A percentile compares a stretch with the other conserved stretches of the same genome.
Evolutionary conservation across 2,329 filamentous ascomycete genomes (phyloP).

Genomic region (Verticillium nonalfalfae): DNA sequence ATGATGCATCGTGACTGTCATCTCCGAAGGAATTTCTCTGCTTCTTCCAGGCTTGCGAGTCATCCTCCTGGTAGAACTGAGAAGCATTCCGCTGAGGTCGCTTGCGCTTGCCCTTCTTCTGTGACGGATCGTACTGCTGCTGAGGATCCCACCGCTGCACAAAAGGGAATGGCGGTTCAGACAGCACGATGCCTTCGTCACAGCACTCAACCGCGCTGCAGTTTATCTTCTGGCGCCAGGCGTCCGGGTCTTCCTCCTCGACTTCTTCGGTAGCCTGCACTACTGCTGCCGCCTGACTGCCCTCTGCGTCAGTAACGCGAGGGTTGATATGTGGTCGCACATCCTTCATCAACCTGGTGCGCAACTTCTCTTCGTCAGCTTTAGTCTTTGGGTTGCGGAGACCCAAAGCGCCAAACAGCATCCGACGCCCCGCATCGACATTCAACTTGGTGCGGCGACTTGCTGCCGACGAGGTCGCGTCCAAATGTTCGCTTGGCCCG

Average conservation of each 20-base stretch:
- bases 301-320: conserved; percentile 19
- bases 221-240: conserved; percentile 69
- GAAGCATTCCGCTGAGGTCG: conserved; percentile 33
- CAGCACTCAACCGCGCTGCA: conserved; percentile 81
- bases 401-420: conserved; percentile 69
- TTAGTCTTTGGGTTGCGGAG: conserved; percentile 62
- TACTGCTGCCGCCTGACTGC: conserved; percentile 2
- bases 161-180: conserved; percentile 82
- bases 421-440: conserved; percentile 56
- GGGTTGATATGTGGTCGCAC: conserved; percentile 28
- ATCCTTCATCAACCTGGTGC: conserved; percentile 51
- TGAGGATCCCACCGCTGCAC: conserved; percentile 82
- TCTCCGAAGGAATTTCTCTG: conserved; percentile 21
- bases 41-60: conserved; percentile 8
- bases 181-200: conserved; percentile 60
- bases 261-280: conserved; percentile 4
- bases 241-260: conserved; percentile 44
- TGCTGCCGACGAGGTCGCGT: conserved; percentile 10
- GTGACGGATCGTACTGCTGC: conserved; percentile 42
- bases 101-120: conserved; percentile 42
- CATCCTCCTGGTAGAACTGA: conserved; percentile 31
- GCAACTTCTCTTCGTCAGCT: conserved; percentile 59
- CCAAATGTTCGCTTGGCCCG: neutral
- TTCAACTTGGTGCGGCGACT: conserved; percentile 29
- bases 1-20: conserved; percentile 17